phyloP scores from a whole-genome alignment of 2,329 filamentous ascomycete genomes.

The Cadophora sp. region DNA sequence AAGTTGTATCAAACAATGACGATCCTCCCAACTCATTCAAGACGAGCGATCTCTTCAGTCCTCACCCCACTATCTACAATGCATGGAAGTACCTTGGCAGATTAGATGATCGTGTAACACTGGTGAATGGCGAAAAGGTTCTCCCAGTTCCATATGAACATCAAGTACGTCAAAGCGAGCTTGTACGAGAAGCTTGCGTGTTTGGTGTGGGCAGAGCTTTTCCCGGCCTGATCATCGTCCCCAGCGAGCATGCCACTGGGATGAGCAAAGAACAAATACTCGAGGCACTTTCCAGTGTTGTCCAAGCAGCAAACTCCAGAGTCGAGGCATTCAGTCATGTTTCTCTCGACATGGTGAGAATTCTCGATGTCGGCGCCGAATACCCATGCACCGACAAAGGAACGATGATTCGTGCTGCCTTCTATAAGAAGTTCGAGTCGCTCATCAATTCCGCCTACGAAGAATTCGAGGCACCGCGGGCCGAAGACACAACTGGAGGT shows the following conservation, averaged over 20 bases:
- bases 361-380: conserved; percentile 51
- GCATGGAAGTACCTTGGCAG: conserved; percentile 55
- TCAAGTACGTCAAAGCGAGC: conserved; percentile 56
- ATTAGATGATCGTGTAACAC: conserved; percentile 52
- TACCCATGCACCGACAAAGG: conserved; percentile 61
- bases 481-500: neutral
- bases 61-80: conserved; percentile 49
- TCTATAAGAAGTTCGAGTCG: conserved; percentile 52
- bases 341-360: conserved; percentile 56
- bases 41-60: conserved; percentile 52
- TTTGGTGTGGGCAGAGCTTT: conserved; percentile 61
- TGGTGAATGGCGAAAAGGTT: conserved; percentile 57
- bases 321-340: conserved; percentile 60
- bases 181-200: conserved; percentile 63
- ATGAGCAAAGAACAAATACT: conserved; percentile 54
- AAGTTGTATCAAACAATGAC: conserved; percentile 49
- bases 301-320: conserved; percentile 57
- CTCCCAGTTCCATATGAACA: conserved; percentile 57
- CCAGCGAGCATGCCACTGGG: conserved; percentile 49
- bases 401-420: conserved; percentile 57
- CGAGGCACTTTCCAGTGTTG: conserved; percentile 54
- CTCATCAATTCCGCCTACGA: conserved; percentile 51
- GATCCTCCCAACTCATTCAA: conserved; percentile 53
- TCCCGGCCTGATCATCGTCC: conserved; percentile 62
- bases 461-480: conserved; percentile 23